Base-by-base conservation (phyloP, 2,329 filamentous ascomycete species). In the Fusarium avenaceum region DNA sequence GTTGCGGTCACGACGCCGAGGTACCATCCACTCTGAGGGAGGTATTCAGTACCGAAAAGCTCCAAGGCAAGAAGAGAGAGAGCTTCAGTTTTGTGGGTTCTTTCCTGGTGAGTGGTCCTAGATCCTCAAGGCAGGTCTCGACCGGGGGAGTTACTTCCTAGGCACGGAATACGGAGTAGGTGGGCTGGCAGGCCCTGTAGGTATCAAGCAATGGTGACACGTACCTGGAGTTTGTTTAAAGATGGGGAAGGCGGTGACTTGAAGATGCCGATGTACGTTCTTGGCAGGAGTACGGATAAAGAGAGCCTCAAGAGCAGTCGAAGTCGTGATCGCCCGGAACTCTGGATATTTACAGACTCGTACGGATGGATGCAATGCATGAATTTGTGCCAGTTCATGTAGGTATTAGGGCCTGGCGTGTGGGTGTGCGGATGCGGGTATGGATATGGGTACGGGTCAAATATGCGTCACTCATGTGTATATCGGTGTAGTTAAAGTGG, bases 351-450 rank as follows among this genome's bases (percentile, higher is more conserved):
- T 63, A 45, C 40, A 33, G 19, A 35, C 48, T 50, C 45, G 15
- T 11, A 44, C n/a, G 28, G 11, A 28, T 28, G 26, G 10, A 30
- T 30, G 28, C 28, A 20, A 63, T 64, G 45, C 59, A 56, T 57
- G 63, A 72, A 73, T 73, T 72, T 73, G 65, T 71, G 69, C 63
- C 69, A 67, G 67, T 73, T 70, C 67, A 71, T 68, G 67, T 67
- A 71, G 45, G 62, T 73, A 72, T 73, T 73, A 73, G 71, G 71
- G 71, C 71, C 71, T 65, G 71, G 51, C 54, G 67, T 73, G 71
- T 73, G 71, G 71, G 65, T 71, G 65, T 72, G 71, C 69, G 71
- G 69, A 63, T 72, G 71, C 69, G 71, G 22, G 22, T 22, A 22
- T 22, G 22, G 5, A 22, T 22, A 22, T 22, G 22, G 22, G 22